phyloP scores from a whole-genome alignment of 305 asterid species.

The Rubia balearica region DNA sequence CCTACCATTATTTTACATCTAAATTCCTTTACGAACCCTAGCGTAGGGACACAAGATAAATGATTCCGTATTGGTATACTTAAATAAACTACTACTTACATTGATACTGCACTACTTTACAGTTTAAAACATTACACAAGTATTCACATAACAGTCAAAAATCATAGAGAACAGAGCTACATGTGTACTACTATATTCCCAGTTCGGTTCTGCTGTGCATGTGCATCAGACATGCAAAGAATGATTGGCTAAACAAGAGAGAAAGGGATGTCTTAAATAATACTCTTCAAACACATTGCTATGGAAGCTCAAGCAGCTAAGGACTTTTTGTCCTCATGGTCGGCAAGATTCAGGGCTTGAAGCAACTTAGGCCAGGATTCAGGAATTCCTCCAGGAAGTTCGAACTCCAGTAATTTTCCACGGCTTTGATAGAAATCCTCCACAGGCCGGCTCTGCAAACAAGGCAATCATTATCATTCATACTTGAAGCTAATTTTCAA shows the following conservation, averaged over 20 bases:
- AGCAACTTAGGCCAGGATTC: slow-evolving; percentile 88
- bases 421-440: slow-evolving; percentile 73
- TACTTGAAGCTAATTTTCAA: not conserved
- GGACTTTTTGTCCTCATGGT: slow-evolving; percentile 51
- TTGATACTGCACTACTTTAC: not conserved
- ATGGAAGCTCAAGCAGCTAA: slow-evolving; percentile 51
- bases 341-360: slow-evolving; percentile 65
- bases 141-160: not conserved
- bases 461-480: not conserved
- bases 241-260: slow-evolving; percentile 13
- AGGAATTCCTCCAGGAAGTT: slow-evolving; percentile 93
- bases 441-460: slow-evolving; percentile 64
- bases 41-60: too few relatives aligned
- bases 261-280: not conserved
- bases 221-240: slow-evolving; percentile 27
- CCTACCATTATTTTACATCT: too few relatives aligned
- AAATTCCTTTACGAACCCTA: too few relatives aligned
- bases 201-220: slow-evolving; percentile 11
- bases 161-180: not conserved
- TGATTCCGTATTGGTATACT: too few relatives aligned
- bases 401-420: slow-evolving; percentile 71
- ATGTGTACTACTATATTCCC: not conserved
- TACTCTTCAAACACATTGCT: not conserved
- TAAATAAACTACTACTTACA: too few relatives aligned
- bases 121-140: not conserved